Evolutionary conservation across 2,329 filamentous ascomycete genomes (phyloP), one percentile per base, ranked within the genome.

Genomic region (Stagonosporopsis rhizophila): DNA sequence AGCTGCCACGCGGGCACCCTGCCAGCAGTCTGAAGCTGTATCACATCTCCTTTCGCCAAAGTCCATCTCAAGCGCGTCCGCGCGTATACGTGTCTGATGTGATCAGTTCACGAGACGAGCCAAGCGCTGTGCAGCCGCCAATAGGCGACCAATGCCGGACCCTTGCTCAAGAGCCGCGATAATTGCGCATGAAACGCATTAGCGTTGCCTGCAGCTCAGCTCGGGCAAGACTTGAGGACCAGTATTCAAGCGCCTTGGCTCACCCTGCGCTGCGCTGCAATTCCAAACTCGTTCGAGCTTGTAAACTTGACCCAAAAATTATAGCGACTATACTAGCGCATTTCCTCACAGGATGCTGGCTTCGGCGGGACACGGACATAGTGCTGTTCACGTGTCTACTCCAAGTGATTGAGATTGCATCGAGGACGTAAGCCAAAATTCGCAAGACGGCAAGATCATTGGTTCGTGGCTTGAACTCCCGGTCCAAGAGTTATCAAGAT

Each of bases 91-190:
- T 44, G 19, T 39, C 37, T 37, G 30, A 38, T 51, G 38, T 44
- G 44, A 52, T 52, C 54, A 49, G 54, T 19, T 48, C 48, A 49
- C 28, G 32, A 45, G 49, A 44, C 55, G 53, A 56, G 46, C 35
- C 44, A 57, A 32, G 9, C 55, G 55, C 55, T 49, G 25, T 41
- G 44, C 55, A 58, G 39, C 48, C 54, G 54, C 49, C 44, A 52
- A 38, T 30, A 52, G 17, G 23, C 32, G 54, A 48, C 48, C 47
- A 39, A 19, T 32, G 23, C 22, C 23, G 20, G 44, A 48, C 48
- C 48, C 28, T 56, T 52, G 48, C 48, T 47, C 35, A 23, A 32
- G 23, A 41, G 30, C 48, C 42, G 42, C 53, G 44, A 50, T 28
- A 37, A 48, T 52, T 22, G 35, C 47, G 35, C 35, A 30, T 47